Conservation (phyloP, 2,329 filamentous ascomycete species). For the Trichoderma cornu-damae region DNA sequence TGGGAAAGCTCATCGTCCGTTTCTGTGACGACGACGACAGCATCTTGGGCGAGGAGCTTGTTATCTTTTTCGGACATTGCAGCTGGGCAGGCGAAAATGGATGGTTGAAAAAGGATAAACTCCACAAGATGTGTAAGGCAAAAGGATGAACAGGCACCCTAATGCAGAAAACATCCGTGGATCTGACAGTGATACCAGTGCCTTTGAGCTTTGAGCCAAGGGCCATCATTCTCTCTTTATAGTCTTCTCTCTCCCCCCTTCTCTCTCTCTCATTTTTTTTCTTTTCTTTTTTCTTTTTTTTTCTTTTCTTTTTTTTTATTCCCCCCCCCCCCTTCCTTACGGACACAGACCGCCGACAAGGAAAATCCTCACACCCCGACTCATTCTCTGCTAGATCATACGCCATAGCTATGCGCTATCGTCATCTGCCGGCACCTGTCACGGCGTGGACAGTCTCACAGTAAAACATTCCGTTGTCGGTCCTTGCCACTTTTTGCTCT, state of each 20-base stretch:
- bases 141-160: neutral
- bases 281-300: no score
- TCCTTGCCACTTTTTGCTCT: neutral
- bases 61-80: conserved; percentile 13
- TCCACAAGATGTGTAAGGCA: neutral
- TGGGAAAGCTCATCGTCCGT: conserved; percentile 20
- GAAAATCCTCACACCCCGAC: conserved; percentile 5
- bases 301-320: no score
- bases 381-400: conserved; percentile 1
- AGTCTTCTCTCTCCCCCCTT: conserved; percentile 3
- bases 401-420: conserved; percentile 15
- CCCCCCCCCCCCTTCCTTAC: neutral
- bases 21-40: conserved; percentile 16
- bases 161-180: neutral
- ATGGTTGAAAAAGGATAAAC: neutral
- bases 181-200: neutral
- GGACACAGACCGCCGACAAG: conserved; percentile 5
- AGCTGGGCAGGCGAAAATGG: neutral
- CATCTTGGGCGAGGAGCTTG: conserved; percentile 14
- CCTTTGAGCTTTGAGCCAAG: neutral
- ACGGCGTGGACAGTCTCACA: conserved; percentile 14
- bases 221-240: conserved; percentile 6
- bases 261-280: no score
- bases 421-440: neutral
- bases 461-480: conserved; percentile 16